Evolutionary conservation across 2,329 filamentous ascomycete genomes (phyloP), one percentile per base, ranked within the genome.

Genomic region (Dendrostoma leiphaemia): DNA sequence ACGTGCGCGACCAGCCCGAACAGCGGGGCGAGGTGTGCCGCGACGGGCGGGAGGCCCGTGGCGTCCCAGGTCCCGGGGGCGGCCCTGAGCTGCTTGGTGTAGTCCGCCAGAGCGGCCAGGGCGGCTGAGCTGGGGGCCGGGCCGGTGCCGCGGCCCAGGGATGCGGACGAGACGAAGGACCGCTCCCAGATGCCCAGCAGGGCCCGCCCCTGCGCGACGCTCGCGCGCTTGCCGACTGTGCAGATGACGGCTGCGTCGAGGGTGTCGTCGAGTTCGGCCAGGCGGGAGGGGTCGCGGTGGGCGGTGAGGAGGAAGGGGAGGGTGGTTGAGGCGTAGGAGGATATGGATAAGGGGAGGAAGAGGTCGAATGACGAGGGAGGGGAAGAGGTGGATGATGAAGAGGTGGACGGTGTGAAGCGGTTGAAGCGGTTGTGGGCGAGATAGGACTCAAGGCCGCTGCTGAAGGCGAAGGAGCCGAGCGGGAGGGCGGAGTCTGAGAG

Each of bases 401-500:
- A 3, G 34, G 17, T 15, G 13, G 48, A 44, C 9, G 48, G 31
- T 58, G 51, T 2, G 41, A 54, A 26, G 49, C 41, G 5, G 48
- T 44, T 48, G 60, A 53, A 56, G 57, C 70, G 74, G 61, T 77
- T 76, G 74, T 94, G 90, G 3, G 87, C 86, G 17, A 92, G 83
- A 69, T 88, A 93, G 37, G 89, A 93, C 72, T 94, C 90, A 15
- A 94, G 80, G 3, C 89, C 89, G 62, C 84, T 88, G 74, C 85
- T 90, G 74, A 93, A 94, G 64, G 90, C 90, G 72, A 94, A 94
- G n/a, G 89, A 90, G 54, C 90, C 90, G 0, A 94, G 78, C 1
- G 90, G 90, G 2, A 94, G 82, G 13, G 89, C 88, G 1, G 90
- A 92, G 74, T 94, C 90, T 45, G 90, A 84, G 46, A 93, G 84